Evolutionary conservation across 2,329 filamentous ascomycete genomes (phyloP).

Genomic region (Curvularia hawaiiensis): DNA sequence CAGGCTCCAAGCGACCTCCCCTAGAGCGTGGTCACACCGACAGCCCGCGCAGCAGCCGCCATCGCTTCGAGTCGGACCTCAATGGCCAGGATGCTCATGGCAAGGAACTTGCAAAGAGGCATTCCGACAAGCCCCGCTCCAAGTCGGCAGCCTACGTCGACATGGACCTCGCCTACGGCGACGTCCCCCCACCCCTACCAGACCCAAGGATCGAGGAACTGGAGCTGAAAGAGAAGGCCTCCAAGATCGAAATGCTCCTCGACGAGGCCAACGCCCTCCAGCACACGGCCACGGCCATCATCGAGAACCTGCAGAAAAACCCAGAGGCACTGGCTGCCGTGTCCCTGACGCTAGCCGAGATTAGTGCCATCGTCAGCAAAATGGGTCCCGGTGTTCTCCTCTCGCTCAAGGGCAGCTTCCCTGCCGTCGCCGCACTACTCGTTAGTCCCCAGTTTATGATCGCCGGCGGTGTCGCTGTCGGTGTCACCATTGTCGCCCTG

Average conservation of each 20-base stretch:
- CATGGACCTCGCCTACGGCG: constrained; percentile 90
- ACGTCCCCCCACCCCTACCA: constrained; percentile 72
- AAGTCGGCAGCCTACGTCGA: constrained; percentile 66
- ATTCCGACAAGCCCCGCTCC: constrained; percentile 50
- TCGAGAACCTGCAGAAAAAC: constrained; percentile 78
- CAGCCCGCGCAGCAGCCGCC: constrained; percentile 28
- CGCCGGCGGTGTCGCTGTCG: constrained; percentile 83
- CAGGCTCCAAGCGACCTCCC: constrained; percentile 31
- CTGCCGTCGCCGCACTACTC: constrained; percentile 83
- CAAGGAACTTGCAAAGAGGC: constrained; percentile 50
- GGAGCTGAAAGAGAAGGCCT: constrained; percentile 71
- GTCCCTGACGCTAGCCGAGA: constrained; percentile 87
- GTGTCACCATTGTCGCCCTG: constrained; percentile 93
- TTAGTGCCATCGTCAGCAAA: constrained; percentile 80
- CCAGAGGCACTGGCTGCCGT: constrained; percentile 94
- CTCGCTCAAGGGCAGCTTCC: constrained; percentile 78
- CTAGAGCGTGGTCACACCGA: constrained; percentile 54
- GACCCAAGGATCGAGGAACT: constrained; percentile 57
- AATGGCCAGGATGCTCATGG: constrained; percentile 39
- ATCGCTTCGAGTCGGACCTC: constrained; percentile 42
- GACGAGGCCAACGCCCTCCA: constrained; percentile 90
- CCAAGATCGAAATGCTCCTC: constrained; percentile 75
- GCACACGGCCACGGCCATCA: constrained; percentile 80
- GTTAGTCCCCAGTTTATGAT: constrained; percentile 94
- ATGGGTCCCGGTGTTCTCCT: constrained; percentile 81